phyloP scores from a whole-genome alignment of 140 eudicot species.

The Stevia rebaudiana region DNA sequence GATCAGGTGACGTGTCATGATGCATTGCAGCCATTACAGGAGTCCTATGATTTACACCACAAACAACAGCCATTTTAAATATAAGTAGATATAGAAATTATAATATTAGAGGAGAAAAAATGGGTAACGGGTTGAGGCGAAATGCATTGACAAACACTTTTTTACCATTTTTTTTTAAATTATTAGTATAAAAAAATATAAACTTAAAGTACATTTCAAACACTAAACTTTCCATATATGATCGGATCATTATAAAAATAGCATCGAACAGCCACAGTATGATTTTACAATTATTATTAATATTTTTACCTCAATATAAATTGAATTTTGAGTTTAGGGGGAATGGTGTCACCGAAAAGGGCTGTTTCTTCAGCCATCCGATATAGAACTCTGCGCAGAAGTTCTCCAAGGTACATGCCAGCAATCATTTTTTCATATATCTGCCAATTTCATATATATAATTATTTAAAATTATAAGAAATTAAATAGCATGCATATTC shows the following conservation, averaged over 20 bases:
- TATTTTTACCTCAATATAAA: constrained; percentile 77
- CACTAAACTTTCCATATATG: neutral
- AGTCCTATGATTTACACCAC: constrained; percentile 49
- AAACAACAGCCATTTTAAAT: neutral
- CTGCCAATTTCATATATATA: constrained; percentile 21
- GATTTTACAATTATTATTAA: too few species aligned
- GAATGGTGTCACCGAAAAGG: constrained; percentile 74
- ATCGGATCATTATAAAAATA: neutral
- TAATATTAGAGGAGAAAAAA: neutral
- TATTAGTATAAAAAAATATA: neutral
- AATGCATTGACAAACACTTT: neutral
- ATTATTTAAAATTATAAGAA: neutral
- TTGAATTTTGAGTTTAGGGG: constrained; percentile 58
- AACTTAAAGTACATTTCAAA: neutral
- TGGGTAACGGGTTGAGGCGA: neutral
- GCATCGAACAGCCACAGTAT: neutral
- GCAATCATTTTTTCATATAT: constrained; percentile 73
- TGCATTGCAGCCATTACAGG: constrained; percentile 96
- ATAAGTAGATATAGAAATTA: neutral
- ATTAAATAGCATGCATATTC: neutral
- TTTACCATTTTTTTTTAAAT: neutral
- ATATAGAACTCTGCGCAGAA: constrained; percentile 64
- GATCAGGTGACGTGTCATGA: constrained; percentile 80
- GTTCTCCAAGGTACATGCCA: constrained; percentile 94
- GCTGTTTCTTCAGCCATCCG: constrained; percentile 74